A percentile compares a stretch with the other conserved stretches of the same genome.
Evolutionary conservation across 2,329 filamentous ascomycete genomes (phyloP).

Genomic region (Xylariaceae sp.): DNA sequence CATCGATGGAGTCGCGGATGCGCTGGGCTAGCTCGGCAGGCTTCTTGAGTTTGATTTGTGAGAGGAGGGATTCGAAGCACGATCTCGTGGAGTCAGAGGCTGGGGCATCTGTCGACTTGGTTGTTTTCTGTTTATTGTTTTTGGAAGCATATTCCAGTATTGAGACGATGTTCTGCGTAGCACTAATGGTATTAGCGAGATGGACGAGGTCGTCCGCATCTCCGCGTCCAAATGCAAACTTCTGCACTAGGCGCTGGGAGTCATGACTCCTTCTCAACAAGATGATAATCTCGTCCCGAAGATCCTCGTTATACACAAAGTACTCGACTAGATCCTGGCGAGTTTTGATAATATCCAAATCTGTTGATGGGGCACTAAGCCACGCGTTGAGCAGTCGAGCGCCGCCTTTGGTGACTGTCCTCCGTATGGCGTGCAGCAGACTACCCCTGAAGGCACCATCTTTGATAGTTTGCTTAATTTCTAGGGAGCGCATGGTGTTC

Average conservation of each 20-base stretch:
- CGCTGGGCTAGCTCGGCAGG: slow-evolving; percentile 64
- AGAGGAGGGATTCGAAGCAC: slow-evolving; percentile 23
- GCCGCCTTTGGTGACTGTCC: slow-evolving; percentile 88
- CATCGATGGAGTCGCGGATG: slow-evolving; percentile 80
- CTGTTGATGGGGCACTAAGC: slow-evolving; percentile 90
- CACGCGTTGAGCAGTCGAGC: slow-evolving; percentile 79
- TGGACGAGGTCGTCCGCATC: slow-evolving; percentile 86
- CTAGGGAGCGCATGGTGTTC: slow-evolving; percentile 82
- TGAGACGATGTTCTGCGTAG: slow-evolving; percentile 62
- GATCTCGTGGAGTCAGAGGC: background rate
- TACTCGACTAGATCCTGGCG: slow-evolving; percentile 77
- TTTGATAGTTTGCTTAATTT: slow-evolving; percentile 80
- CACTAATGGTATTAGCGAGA: slow-evolving; percentile 74
- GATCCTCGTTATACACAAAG: slow-evolving; percentile 61
- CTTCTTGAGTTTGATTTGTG: slow-evolving; percentile 61
- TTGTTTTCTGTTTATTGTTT: slow-evolving; percentile 5
- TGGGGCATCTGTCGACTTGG: slow-evolving; percentile 34
- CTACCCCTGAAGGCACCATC: slow-evolving; percentile 79
- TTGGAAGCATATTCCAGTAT: slow-evolving; percentile 31
- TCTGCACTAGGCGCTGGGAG: slow-evolving; percentile 85
- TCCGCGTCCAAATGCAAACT: slow-evolving; percentile 88
- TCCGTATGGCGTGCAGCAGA: slow-evolving; percentile 80
- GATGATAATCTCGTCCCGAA: slow-evolving; percentile 65
- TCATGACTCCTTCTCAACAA: slow-evolving; percentile 76
- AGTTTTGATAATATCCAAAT: slow-evolving; percentile 68